phyloP scores from a whole-genome alignment of 768 basidiomycete genomes.

The Amanita brunnescens region DNA sequence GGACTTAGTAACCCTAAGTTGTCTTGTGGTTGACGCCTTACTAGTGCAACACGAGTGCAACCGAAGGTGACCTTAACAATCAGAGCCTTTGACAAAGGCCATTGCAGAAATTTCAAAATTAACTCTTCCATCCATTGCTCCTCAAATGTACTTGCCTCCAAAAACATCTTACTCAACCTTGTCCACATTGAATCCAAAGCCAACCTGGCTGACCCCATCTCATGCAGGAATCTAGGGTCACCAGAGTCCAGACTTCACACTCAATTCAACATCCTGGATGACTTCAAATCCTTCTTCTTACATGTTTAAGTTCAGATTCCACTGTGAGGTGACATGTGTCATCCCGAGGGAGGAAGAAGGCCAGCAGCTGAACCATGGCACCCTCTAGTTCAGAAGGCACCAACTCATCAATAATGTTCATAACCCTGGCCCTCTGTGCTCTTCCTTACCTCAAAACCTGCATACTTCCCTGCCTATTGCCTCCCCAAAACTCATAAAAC shows the following conservation, averaged over 20 bases:
- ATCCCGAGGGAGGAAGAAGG: background rate
- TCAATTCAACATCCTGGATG: slow-evolving; percentile 10
- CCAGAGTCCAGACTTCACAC: background rate
- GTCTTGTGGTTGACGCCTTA: too few relatives aligned
- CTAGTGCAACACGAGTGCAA: too few relatives aligned
- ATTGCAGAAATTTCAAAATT: slow-evolving; percentile 21
- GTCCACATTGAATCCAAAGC: slow-evolving; percentile 17
- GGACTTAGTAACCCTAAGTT: too few relatives aligned
- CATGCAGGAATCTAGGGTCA: slow-evolving; percentile 12
- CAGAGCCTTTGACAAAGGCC: slow-evolving; percentile 22
- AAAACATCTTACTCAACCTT: slow-evolving; percentile 15
- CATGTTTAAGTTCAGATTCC: slow-evolving; percentile 4
- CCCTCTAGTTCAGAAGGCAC: background rate
- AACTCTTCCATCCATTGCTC: slow-evolving; percentile 3
- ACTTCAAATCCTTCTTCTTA: slow-evolving; percentile 9
- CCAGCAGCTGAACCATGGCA: background rate
- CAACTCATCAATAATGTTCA: background rate
- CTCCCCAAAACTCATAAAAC: background rate
- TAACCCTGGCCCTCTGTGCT: background rate
- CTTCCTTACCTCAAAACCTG: slow-evolving; percentile 4
- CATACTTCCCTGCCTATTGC: background rate
- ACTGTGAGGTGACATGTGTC: background rate
- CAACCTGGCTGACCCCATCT: slow-evolving; percentile 25
- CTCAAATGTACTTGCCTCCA: slow-evolving; percentile 8
- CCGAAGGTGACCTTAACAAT: too few relatives aligned